A percentile compares a stretch with the other conserved stretches of the same genome.
These are phyloP conservation scores for Alternaria sp. DNA, from an alignment of 2,329 filamentous ascomycete species.

Conservation along the genomic window DNA sequence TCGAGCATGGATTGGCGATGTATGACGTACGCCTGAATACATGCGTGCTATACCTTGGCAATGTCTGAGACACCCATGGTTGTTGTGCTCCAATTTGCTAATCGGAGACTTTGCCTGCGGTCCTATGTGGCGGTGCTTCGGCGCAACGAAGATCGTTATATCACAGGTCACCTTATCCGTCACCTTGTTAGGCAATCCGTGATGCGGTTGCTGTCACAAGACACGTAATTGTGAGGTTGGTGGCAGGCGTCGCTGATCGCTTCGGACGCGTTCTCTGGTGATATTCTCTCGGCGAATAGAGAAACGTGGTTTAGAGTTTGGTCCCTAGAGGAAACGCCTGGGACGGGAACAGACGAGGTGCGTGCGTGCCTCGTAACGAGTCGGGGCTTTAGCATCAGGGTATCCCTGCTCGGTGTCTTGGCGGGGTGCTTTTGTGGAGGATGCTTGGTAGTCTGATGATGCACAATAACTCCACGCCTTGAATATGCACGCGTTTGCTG, in stretches of 20 bases:
- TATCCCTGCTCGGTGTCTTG: slow-evolving; percentile 2
- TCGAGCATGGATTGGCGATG: background rate
- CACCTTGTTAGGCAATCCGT: background rate
- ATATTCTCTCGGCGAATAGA: background rate
- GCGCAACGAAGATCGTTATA: slow-evolving; percentile 5
- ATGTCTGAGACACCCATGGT: background rate
- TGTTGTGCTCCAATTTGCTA: background rate
- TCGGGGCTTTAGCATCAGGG: slow-evolving; percentile 4
- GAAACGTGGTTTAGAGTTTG: slow-evolving; percentile 12
- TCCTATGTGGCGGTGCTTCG: slow-evolving; percentile 9
- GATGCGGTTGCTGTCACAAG: background rate
- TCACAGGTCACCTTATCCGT: background rate
- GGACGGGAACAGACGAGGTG: slow-evolving; percentile 15
- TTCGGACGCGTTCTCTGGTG: background rate
- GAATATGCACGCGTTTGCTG: slow-evolving; percentile 1
- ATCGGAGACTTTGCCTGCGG: background rate
- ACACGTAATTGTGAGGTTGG: background rate
- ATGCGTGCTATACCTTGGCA: background rate
- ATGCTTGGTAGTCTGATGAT: slow-evolving; percentile 1
- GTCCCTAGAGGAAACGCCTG: slow-evolving; percentile 1
- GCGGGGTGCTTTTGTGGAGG: background rate
- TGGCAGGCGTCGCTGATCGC: background rate
- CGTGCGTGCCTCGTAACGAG: slow-evolving; percentile 13
- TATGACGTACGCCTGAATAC: background rate
- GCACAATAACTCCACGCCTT: slow-evolving; percentile 1